Percentiles rank a stretch among this genome's conserved stretches.
These are phyloP conservation scores for Lactarius sp. DNA, from an alignment of 768 basidiomycete genomes.

Conservation along the genomic window DNA sequence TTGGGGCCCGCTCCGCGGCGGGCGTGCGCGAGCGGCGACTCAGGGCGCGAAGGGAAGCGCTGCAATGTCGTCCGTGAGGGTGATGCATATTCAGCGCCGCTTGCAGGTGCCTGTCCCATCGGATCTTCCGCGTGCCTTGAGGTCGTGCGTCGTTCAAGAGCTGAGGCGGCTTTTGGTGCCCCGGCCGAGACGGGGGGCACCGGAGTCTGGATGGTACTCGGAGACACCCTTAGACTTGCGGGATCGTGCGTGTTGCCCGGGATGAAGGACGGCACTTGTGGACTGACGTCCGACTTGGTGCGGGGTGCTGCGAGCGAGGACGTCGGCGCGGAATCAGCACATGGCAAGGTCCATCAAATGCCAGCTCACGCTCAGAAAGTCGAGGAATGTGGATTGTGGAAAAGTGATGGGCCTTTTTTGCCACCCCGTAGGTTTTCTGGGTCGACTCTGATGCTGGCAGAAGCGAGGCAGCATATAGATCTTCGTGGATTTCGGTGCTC, in stretches of 20 bases:
- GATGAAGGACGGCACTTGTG: neutral
- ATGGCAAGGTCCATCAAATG: neutral
- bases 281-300: neutral
- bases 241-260: neutral
- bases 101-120: neutral
- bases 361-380: neutral
- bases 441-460: neutral
- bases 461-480: neutral
- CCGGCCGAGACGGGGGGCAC: neutral
- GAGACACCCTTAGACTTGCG: neutral
- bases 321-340: neutral
- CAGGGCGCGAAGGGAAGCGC: neutral
- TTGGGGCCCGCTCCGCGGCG: neutral
- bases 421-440: neutral
- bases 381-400: neutral
- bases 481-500: neutral
- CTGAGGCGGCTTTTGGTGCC: neutral
- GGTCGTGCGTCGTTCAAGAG: neutral
- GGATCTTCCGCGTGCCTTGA: neutral
- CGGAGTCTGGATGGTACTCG: neutral
- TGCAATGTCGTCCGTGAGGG: neutral
- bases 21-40: slow-evolving; percentile 15
- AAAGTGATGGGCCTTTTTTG: neutral
- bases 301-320: neutral
- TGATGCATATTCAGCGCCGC: too few relatives aligned